phyloP scores from a whole-genome alignment of 108 stramenopile genomes.

The Schizochytrium sp. region DNA sequence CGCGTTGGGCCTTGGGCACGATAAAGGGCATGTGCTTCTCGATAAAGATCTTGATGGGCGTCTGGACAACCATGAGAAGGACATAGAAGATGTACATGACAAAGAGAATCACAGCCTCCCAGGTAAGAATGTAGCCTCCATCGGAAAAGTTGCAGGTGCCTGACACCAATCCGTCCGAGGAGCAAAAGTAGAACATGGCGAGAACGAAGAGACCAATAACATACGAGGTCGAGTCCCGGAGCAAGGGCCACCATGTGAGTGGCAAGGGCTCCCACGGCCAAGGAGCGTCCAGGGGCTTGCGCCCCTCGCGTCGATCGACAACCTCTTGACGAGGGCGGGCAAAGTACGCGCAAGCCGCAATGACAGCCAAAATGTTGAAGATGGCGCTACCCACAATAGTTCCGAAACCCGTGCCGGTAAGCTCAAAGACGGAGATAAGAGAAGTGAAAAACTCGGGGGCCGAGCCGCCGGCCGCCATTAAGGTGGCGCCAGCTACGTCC shows the following conservation, averaged over 20 bases:
- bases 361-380: slow-evolving; percentile 74
- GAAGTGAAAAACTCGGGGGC: slow-evolving; percentile 70
- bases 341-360: slow-evolving; percentile 62
- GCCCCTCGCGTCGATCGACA: background rate
- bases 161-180: slow-evolving; percentile 20
- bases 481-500: slow-evolving; percentile 73
- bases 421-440: slow-evolving; percentile 44
- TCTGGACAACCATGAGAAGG: slow-evolving; percentile 61
- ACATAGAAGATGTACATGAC: slow-evolving; percentile 65
- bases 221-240: slow-evolving; percentile 66
- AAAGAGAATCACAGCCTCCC: slow-evolving; percentile 66
- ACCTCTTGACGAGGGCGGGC: background rate
- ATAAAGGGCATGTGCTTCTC: background rate
- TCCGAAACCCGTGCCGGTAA: slow-evolving; percentile 67
- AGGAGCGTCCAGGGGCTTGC: background rate
- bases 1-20: background rate
- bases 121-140: slow-evolving; percentile 42
- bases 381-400: slow-evolving; percentile 75
- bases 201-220: slow-evolving; percentile 50
- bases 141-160: background rate
- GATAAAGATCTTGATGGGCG: background rate
- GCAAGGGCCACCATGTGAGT: slow-evolving; percentile 71
- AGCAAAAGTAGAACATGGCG: slow-evolving; percentile 45
- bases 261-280: slow-evolving; percentile 47
- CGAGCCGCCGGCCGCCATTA: slow-evolving; percentile 66